Evolutionary conservation across 164 flowering plant genomes (phyloP).

Genomic region (Tinospora cordifolia): DNA sequence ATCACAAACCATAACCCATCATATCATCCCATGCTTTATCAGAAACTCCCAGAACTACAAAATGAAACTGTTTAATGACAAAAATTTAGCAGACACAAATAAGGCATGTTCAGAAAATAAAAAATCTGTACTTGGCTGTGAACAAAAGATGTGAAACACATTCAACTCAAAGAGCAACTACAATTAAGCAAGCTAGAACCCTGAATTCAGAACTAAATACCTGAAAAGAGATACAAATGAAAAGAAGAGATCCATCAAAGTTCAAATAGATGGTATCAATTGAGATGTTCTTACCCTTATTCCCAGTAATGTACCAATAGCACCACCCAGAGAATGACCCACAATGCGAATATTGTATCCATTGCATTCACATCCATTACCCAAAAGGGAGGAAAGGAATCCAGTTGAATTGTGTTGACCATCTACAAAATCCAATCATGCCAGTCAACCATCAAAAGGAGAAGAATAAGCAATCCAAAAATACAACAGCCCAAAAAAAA

Average conservation of each 20-base stretch:
- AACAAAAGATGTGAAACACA: background rate
- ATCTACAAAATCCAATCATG: constrained; percentile 13
- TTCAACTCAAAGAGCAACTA: no score
- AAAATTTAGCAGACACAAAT: background rate
- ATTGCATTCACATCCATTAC: constrained; percentile 70
- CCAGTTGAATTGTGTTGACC: constrained; percentile 29
- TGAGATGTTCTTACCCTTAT: constrained; percentile 40
- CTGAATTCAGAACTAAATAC: background rate
- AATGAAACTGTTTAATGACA: no score
- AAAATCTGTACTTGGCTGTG: background rate
- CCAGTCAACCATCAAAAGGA: background rate
- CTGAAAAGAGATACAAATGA: background rate
- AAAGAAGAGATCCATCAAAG: background rate
- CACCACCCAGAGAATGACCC: constrained; percentile 89
- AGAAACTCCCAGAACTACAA: no score
- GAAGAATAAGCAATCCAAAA: background rate
- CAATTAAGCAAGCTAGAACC: background rate
- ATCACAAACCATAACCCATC: no score
- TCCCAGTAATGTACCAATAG: constrained; percentile 71
- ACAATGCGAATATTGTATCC: constrained; percentile 67
- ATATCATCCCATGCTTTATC: no score
- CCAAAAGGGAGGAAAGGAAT: constrained; percentile 67
- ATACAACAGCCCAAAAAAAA: no score
- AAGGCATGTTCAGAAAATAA: background rate
- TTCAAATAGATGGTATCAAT: background rate